Base-by-base conservation (phyloP, 1,284 basidiomycete species). In the Veloboletus limbatus region DNA sequence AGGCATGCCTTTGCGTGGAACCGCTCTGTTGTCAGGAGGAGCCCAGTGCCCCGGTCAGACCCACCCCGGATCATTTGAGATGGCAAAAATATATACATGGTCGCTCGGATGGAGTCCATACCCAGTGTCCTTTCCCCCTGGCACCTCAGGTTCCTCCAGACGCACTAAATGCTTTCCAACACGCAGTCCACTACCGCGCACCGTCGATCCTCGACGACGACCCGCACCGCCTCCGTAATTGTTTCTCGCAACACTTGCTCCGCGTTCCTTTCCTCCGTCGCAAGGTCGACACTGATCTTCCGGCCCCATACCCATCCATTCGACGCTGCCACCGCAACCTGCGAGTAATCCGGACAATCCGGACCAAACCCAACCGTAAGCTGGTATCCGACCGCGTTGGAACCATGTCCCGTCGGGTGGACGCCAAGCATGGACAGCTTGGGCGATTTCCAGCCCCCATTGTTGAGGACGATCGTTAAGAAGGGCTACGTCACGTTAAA, bases 391-490 rank as follows among this genome's bases (percentile, higher is more conserved):
- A 70, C 61, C 0, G 69, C 71, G 6, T 60, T 59, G 26, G 77
- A 75, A 1, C 81, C 83, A 31, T 76, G 60, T 0, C 84, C 83
- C 0, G 60, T 52, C 0, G 85, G 84, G 55, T 88, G 78, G 0
- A 87, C 74, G 3, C 76, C 75, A 8, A 84, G 63, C 79, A 86
- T 78, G 0, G 82, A 83, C 8, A 77, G 54, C 49, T 74, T 78
- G 3, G 85, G 85, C 0, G 81, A 78, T 71, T 71, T 78, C 82
- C 82, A 85, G 0, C 82, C 81, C 3, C 82, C 82, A 47, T 88
- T 88, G 58, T 86, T 86, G 22, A 88, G 63, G 1, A 88, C 69
- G 50, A 88, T 69, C 0, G 83, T 86, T 20, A 88, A 62, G 67
- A 84, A 86, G 1, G 85, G 85, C 82, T 85, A 13, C 2, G 8